Evolutionary conservation across 805 yeast genomes (phyloP), one percentile per base, ranked within the genome.

Genomic region (Wickerhamiella azymoides): DNA sequence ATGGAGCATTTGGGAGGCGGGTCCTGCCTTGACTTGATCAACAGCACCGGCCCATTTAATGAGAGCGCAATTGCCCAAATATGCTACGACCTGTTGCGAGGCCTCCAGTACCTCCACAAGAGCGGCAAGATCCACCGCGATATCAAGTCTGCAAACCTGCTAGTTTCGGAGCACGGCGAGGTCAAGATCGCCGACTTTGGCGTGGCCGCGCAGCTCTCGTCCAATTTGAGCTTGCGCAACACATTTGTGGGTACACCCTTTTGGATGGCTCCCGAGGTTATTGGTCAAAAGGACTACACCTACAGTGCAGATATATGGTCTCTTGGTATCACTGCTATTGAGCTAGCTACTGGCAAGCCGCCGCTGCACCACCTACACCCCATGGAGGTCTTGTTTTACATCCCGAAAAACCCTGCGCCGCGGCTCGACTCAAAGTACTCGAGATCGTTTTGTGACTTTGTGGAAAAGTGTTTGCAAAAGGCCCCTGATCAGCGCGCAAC

Each of bases 251-350:
- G 71, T 2, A 67, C 71, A 5, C 71, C 71, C 17, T 92, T 86
- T 60, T 92, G 98, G 98, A 92, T 92, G 98, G 96, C 98, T 0
- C 98, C 98, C 0, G 98, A 89, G 62, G 98, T 89, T 27, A 89
- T 89, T 35, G 73, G 84, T 65, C 96, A 89, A 62, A 94, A 75
- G 52, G 75, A 72, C 50, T 74, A 77, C 52, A 75, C 77, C n/a
- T 79, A 73, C 45, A 71, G 75, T 43, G 88, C 89, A 0, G 92
- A 81, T 60, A 71, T 81, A 2, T 81, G 92, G 92, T 78, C 84
- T 8, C 63, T 81, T 48, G 92, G 89, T 1, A 80, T 84, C 49
- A 81, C 89, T 30, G 76, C 83, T 2, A 77, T 77, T 47, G 93
- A 82, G 57, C 62, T 82, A 50, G 79, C 80, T 10, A 69, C 69